phyloP scores from a whole-genome alignment of 1,139 yeast species.

The Hanseniaspora sp. region DNA sequence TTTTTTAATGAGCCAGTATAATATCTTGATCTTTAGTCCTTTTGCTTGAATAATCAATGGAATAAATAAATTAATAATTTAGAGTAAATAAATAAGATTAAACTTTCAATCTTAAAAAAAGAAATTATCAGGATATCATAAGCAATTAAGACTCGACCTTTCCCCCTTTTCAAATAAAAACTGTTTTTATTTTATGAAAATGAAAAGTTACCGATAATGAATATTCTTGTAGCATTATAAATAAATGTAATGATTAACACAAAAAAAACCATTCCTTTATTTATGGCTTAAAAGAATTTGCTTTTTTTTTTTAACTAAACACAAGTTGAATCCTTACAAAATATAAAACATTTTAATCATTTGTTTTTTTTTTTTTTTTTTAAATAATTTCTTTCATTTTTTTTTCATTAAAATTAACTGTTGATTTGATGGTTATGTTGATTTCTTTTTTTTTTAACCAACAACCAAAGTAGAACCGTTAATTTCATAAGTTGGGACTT shows the following conservation, averaged over 20 bases:
- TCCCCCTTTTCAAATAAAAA: neutral
- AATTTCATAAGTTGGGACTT: conserved; percentile 85
- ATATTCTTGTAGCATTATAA: neutral
- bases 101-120: neutral
- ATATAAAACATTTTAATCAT: neutral
- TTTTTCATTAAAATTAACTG: neutral
- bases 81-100: neutral
- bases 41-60: neutral
- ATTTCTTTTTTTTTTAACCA: conserved; percentile 45
- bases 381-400: neutral
- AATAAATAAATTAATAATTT: neutral
- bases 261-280: neutral
- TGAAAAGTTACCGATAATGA: neutral
- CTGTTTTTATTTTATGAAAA: neutral
- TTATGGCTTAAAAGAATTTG: neutral
- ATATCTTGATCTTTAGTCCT: no score
- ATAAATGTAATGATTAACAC: neutral
- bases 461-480: conserved; percentile 73
- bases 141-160: neutral
- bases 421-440: no score
- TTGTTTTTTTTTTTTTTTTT: conserved; percentile 1
- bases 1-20: no score
- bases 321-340: neutral
- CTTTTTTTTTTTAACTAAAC: neutral
- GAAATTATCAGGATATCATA: neutral